phyloP scores from a whole-genome alignment of 331 rosid genomes.

The Stylosanthes scabra region DNA sequence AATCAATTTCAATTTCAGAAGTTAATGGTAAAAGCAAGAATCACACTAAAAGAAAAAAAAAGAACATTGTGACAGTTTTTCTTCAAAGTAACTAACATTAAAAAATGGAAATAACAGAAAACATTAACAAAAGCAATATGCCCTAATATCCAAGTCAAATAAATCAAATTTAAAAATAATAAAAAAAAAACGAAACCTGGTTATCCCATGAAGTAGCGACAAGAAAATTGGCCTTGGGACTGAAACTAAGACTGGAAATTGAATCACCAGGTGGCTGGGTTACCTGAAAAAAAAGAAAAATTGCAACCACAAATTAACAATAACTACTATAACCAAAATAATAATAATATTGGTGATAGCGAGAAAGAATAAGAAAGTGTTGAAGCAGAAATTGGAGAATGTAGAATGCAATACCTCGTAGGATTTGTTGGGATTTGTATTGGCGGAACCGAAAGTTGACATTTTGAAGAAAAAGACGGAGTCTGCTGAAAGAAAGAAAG shows the following conservation, averaged over 20 bases:
- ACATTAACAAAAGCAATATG: neutral
- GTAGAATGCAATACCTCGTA: constrained; percentile 47
- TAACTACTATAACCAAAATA: neutral
- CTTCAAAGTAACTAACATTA: neutral
- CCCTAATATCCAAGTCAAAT: neutral
- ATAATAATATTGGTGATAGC: neutral
- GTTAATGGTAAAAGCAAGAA: neutral
- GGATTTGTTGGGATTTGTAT: constrained; percentile 70
- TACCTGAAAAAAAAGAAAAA: constrained; percentile 48
- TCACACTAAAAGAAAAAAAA: neutral
- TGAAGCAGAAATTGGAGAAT: neutral
- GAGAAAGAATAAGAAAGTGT: neutral
- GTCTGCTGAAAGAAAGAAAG: neutral
- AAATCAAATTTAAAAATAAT: neutral
- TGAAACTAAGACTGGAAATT: constrained; percentile 71
- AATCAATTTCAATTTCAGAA: too few species aligned
- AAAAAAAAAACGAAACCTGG: constrained; percentile 63
- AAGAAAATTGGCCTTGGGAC: constrained; percentile 85
- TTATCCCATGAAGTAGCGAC: constrained; percentile 94
- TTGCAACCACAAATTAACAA: neutral
- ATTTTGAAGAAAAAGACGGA: constrained; percentile 32
- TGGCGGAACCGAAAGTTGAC: constrained; percentile 60
- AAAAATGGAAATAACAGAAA: neutral
- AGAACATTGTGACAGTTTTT: neutral
- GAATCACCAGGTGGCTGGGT: constrained; percentile 80